These are phyloP conservation scores for Elaeis oleifera DNA, from an alignment of 202 grass and related monocot genomes.

Conservation along the genomic window DNA sequence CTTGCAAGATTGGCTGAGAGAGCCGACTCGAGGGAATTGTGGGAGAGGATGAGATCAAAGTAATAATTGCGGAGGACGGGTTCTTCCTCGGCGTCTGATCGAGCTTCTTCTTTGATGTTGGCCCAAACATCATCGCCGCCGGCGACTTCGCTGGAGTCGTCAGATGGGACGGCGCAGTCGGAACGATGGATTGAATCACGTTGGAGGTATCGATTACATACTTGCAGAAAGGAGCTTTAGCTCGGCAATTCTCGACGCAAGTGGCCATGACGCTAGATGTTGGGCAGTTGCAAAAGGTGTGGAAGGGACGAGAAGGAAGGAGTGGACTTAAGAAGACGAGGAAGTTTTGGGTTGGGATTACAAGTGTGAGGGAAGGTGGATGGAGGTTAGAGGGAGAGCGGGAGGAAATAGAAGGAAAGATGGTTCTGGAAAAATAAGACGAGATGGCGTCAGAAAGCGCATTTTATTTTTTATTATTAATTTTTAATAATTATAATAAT, in stretches of 20 bases:
- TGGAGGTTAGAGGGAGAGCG: too few relatives aligned
- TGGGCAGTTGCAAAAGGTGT: not conserved
- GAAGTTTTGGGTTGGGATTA: too few relatives aligned
- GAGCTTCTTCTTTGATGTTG: constrained; percentile 49
- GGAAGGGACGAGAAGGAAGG: not conserved
- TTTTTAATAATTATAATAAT: too few relatives aligned
- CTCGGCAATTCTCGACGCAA: constrained; percentile 58
- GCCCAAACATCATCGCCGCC: constrained; percentile 47
- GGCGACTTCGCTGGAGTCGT: not conserved
- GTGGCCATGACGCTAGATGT: constrained; percentile 38
- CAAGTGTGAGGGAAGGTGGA: too few relatives aligned
- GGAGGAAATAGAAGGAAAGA: too few relatives aligned
- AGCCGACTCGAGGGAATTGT: constrained; percentile 49
- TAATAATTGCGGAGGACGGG: constrained; percentile 60
- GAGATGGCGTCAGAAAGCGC: too few relatives aligned
- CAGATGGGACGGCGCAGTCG: too few relatives aligned
- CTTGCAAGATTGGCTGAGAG: constrained; percentile 58
- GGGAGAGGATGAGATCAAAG: constrained; percentile 47
- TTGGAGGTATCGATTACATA: too few relatives aligned
- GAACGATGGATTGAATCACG: not conserved
- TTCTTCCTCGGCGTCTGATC: constrained; percentile 43
- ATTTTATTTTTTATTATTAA: too few relatives aligned
- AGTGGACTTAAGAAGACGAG: too few relatives aligned
- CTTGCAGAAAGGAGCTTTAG: not conserved
- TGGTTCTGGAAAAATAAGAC: too few relatives aligned